A percentile compares a stretch with the other conserved stretches of the same genome.
Conservation (phyloP, 1,284 basidiomycete species). For the Spongiforma sp. region DNA sequence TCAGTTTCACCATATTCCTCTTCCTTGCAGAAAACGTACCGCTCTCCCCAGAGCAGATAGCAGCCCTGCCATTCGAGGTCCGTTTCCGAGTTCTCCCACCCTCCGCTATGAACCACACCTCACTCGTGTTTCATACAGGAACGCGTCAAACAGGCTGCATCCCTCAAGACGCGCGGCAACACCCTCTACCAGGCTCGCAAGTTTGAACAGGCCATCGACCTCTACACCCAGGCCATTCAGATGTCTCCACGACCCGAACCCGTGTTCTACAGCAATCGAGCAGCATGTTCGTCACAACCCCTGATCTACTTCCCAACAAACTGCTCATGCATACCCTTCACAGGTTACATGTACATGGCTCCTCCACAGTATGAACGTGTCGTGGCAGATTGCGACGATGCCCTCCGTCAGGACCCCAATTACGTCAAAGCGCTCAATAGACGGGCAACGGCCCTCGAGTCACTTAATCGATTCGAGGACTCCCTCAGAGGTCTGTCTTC, state of each 20-base stretch:
- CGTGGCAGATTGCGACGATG: conserved; percentile 91
- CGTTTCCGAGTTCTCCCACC: conserved; percentile 1
- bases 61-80: conserved; percentile 61
- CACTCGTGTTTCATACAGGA: conserved; percentile 53
- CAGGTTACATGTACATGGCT: conserved; percentile 91
- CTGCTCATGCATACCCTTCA: conserved; percentile 11
- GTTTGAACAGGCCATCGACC: conserved; percentile 78
- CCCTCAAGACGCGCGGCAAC: conserved; percentile 92
- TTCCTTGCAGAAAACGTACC: conserved; percentile 40
- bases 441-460: conserved; percentile 87
- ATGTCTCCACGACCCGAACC: conserved; percentile 87
- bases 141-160: conserved; percentile 75
- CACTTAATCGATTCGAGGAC: conserved; percentile 76
- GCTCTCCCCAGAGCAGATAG: conserved; percentile 60
- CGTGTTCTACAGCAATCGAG: conserved; percentile 97
- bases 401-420: conserved; percentile 82
- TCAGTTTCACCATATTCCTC: conserved; percentile 4
- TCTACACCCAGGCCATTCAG: conserved; percentile 93
- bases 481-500: conserved; percentile 72
- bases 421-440: conserved; percentile 98
- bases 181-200: conserved; percentile 83
- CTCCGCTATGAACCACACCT: neutral
- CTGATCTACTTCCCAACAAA: neutral
- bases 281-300: conserved; percentile 76
- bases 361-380: conserved; percentile 87